phyloP scores from a whole-genome alignment of 2,329 filamentous ascomycete species.

The Aureobasidium vineae region DNA sequence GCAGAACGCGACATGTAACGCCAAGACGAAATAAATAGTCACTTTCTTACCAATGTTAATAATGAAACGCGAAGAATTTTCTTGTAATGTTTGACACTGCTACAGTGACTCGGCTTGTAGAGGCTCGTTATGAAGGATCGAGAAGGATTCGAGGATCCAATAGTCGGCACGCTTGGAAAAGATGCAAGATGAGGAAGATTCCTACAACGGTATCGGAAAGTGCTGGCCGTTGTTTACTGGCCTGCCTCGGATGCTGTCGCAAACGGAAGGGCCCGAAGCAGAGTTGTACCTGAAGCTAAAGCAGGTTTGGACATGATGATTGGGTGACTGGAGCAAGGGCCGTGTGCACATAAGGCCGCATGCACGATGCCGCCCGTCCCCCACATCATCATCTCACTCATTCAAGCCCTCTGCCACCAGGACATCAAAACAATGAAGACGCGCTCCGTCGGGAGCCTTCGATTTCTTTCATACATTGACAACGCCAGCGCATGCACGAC shows the following conservation, averaged over 20 bases:
- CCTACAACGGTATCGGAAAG: slow-evolving; percentile 10
- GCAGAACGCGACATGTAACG: slow-evolving; percentile 18
- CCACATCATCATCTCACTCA: slow-evolving; percentile 5
- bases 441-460: not conserved
- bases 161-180: slow-evolving; percentile 1
- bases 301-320: not conserved
- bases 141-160: slow-evolving; percentile 13
- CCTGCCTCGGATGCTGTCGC: slow-evolving; percentile 9
- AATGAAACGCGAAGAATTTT: slow-evolving; percentile 9
- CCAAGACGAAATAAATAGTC: slow-evolving; percentile 21
- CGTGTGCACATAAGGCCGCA: not conserved
- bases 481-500: slow-evolving; percentile 15
- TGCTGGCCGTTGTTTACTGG: slow-evolving; percentile 8
- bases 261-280: not conserved
- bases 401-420: not conserved
- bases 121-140: not conserved
- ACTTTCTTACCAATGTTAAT: slow-evolving; percentile 17
- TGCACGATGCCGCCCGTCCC: slow-evolving; percentile 16
- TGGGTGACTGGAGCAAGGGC: slow-evolving; percentile 11
- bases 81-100: not conserved
- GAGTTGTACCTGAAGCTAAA: slow-evolving; percentile 21
- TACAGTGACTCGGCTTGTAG: not conserved
- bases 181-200: not conserved
- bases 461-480: not conserved
- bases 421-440: slow-evolving; percentile 17